phyloP scores from a whole-genome alignment of 345 rosid genomes.

The Populus nigra region DNA sequence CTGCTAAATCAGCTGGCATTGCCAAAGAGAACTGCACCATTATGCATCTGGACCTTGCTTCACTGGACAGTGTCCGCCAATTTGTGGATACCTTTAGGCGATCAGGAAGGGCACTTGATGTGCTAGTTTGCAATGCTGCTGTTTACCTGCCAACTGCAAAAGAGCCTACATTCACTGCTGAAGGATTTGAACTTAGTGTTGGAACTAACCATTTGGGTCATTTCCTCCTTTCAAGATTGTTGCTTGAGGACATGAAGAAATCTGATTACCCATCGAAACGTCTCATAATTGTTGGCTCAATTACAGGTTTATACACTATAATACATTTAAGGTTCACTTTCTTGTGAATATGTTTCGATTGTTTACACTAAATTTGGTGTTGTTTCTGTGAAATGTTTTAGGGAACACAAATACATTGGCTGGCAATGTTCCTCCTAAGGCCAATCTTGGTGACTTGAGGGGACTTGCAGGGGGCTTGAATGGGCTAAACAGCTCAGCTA shows the following conservation, averaged over 20 bases:
- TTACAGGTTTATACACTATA: constrained; percentile 56
- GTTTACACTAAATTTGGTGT: constrained; percentile 3
- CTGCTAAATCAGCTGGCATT: constrained; percentile 81
- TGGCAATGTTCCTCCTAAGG: constrained; percentile 98
- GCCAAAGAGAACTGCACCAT: constrained; percentile 75
- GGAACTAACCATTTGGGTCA: constrained; percentile 98
- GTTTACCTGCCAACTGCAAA: constrained; percentile 87
- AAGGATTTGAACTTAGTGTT: constrained; percentile 93
- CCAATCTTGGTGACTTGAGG: constrained; percentile 88
- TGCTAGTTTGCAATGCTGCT: constrained; percentile 91
- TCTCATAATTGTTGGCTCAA: constrained; percentile 90
- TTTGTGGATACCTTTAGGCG: constrained; percentile 65
- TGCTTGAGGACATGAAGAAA: constrained; percentile 72
- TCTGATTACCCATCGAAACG: constrained; percentile 88
- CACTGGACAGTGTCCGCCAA: constrained; percentile 85
- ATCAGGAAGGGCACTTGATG: constrained; percentile 74
- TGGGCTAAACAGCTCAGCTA: constrained; percentile 69
- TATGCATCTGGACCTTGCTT: constrained; percentile 93
- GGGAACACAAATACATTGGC: constrained; percentile 98
- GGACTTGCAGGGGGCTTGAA: constrained; percentile 81
- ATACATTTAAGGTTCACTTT: not conserved
- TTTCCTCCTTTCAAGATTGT: constrained; percentile 74
- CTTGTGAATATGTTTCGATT: not conserved
- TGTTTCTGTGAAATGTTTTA: constrained; percentile 15
- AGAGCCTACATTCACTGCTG: constrained; percentile 89